Evolutionary conservation across 2,329 filamentous ascomycete genomes (phyloP), one percentile per base, ranked within the genome.

Genomic region (Epichloe festucae): DNA sequence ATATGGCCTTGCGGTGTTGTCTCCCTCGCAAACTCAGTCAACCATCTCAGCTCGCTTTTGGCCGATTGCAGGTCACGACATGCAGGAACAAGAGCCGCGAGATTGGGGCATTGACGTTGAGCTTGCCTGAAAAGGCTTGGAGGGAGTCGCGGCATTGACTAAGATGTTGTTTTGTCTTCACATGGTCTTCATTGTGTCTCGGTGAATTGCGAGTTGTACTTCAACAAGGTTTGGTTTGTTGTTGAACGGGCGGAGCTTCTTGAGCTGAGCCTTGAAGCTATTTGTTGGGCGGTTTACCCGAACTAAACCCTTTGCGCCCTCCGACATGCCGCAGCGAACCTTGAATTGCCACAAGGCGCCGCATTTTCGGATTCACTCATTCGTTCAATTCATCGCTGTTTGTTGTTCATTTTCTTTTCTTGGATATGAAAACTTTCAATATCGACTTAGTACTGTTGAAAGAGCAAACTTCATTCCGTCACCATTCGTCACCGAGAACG

Each of bases 21-120:
- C 52, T 58, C 58, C 38, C 71, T 65, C 56, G 76, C 73, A 61
- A 87, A 78, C 56, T 84, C 75, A 48, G 70, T 73, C 49, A 91
- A 77, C 87, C 86, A 91, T 60, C 84, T 76, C 49, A 89, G 70
- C 70, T 91, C 86, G 60, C 80, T 81, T 50, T 72, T 70, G 5
- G 85, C 82, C 3, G 81, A 80, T n/a, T 65, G 62, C 2, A 89
- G 62, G 58, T 80, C 76, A 54, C 82, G 75, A 57, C 84, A 86
- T 8, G 74, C 75, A 14, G 75, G 78, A 1, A 91, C 74, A 4
- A 91, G 74, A 2, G 72, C 63, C 7, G 79, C 72, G 5, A 86
- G 71, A 48, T 81, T 67, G 1, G 76, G 71, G 17, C 80, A 79
- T 57, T 77, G 70, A 8, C 65, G 63, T 55, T 68, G 69, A 53